These are phyloP conservation scores for Calonectria pseudoturangicola DNA, from an alignment of 2,329 filamentous ascomycete genomes.

Conservation along the genomic window DNA sequence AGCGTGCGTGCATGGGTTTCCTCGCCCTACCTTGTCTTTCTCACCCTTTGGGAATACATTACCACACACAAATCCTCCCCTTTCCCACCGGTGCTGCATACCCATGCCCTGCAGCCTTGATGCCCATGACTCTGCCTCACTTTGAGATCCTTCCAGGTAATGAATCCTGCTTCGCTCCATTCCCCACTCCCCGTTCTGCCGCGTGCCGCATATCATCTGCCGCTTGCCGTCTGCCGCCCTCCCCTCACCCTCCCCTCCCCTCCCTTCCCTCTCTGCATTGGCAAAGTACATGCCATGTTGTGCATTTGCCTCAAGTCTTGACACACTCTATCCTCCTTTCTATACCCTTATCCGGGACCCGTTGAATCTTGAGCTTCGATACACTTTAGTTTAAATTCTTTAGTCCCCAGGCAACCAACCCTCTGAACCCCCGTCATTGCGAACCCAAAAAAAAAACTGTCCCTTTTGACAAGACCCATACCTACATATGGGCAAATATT, in stretches of 20 bases:
- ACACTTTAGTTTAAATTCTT: conserved; percentile 32
- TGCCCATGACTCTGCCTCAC: conserved; percentile 21
- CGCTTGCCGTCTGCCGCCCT: conserved; percentile 23
- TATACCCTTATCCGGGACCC: conserved; percentile 15
- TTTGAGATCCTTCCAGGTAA: conserved; percentile 13
- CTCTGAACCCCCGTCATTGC: conserved; percentile 21
- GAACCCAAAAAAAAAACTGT: conserved; percentile 16
- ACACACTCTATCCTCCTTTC: conserved; percentile 7
- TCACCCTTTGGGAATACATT: conserved; percentile 26
- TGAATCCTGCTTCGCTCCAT: conserved; percentile 14
- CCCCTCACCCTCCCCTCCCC: neutral
- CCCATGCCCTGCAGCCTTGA: conserved; percentile 21
- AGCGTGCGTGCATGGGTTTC: conserved; percentile 22
- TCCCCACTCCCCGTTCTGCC: conserved; percentile 28
- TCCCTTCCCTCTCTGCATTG: conserved; percentile 1
- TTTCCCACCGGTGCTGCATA: conserved; percentile 5
- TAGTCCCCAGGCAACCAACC: conserved; percentile 26
- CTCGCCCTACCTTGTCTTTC: conserved; percentile 27
- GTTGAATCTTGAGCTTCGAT: conserved; percentile 30
- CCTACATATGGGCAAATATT: conserved; percentile 34
- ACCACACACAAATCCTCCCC: conserved; percentile 6
- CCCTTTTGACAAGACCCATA: conserved; percentile 18
- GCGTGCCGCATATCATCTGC: conserved; percentile 21
- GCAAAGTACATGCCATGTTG: conserved; percentile 7
- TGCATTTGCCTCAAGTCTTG: conserved; percentile 19